Evolutionary conservation across 352 stramenopile species (phyloP), one percentile per base, ranked within the genome.

Genomic region (Phytophthora cryptogea): DNA sequence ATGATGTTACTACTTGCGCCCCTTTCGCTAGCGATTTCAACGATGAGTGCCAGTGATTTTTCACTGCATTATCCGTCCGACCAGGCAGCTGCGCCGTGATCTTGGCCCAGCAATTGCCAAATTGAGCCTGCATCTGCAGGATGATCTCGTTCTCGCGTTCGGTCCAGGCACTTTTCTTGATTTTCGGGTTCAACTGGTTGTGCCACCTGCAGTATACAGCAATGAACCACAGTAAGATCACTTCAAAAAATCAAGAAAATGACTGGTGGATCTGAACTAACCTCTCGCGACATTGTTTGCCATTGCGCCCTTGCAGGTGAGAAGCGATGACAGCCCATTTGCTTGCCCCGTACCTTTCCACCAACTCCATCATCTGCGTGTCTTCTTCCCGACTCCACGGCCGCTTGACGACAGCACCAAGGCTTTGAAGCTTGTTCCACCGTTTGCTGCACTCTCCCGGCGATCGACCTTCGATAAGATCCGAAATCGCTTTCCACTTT

Each of bases 71-170:
- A 63, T 99, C 96, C 0, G 87, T 96, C 3, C 97, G 78, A 2
- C 97, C 97, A 16, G 94, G 94, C n/a, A 99, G 72, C 14, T 88
- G 76, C 68, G 98, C 94, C 0, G 96, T 95, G 68, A 99, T 99
- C 72, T 98, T 96, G 5, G 94, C 93, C 97, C 97, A 99, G 20
- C 90, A 83, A 64, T 99, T 99, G 13, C 97, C 97, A 35, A 89
- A 83, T 54, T 85, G 76, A 30, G 68, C 70, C 51, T 98, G 91
- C 72, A 91, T 83, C 11, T 77, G 54, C 47, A 94, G 37, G 40
- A 98, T 88, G 32, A 91, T 88, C 11, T 75, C 55, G 50, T 98
- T 86, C 70, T 98, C 94, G 39, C 97, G 74, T 0, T 68, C 41
- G 0, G 85, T 89, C 85, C 87, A 96, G 3, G 87, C 73, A 2